Percentiles rank a stretch among this genome's conserved stretches.
phyloP scores from a whole-genome alignment of 768 basidiomycete species.

The Albatrellus ellisii region DNA sequence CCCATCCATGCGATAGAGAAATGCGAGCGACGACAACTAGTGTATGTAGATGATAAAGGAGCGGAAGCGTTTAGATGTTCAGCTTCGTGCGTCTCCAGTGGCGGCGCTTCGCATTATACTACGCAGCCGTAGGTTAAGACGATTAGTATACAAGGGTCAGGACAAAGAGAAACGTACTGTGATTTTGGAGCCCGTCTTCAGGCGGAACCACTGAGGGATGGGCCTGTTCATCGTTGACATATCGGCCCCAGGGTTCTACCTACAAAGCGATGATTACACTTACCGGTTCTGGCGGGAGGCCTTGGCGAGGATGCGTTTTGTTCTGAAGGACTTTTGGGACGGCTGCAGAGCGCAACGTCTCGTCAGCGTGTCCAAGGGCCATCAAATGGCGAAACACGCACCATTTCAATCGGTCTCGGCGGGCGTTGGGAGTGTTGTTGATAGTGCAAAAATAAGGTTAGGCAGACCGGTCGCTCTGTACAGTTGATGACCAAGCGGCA shows the following conservation, averaged over 20 bases:
- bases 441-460: conserved; percentile 6
- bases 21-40: not conserved
- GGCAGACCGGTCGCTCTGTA: not conserved
- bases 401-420: conserved; percentile 1
- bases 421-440: conserved; percentile 1
- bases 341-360: conserved; percentile 42
- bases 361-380: not conserved
- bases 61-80: conserved; percentile 54
- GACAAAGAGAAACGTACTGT: conserved; percentile 35
- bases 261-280: conserved; percentile 2
- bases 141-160: not conserved
- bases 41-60: not conserved
- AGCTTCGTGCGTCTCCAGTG: conserved; percentile 99
- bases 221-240: conserved; percentile 36
- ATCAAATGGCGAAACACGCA: not conserved
- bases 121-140: conserved; percentile 2
- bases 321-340: conserved; percentile 97
- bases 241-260: not conserved
- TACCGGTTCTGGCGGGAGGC: conserved; percentile 92
- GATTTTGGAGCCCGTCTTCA: conserved; percentile 93
- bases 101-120: conserved; percentile 94
- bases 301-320: conserved; percentile 96
- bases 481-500: conserved; percentile 3
- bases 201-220: conserved; percentile 98
- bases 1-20: not conserved